Conservation (phyloP, 2,329 filamentous ascomycete species). For the Daldinia sp. region DNA sequence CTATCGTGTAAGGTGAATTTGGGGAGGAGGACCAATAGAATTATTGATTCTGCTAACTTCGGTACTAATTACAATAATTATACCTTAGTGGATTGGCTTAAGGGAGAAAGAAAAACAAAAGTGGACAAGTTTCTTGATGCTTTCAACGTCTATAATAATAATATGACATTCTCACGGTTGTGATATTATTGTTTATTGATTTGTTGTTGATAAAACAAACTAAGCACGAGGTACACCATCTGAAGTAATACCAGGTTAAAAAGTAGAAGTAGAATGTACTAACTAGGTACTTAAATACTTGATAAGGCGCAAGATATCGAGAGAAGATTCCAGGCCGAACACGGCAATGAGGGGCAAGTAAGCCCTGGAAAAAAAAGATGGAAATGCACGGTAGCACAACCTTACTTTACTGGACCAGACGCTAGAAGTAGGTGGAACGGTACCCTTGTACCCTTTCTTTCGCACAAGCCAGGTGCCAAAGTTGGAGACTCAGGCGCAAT, state of each 20-base stretch:
- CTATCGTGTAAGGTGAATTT: slow-evolving; percentile 33
- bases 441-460: slow-evolving; percentile 22
- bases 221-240: too few species aligned
- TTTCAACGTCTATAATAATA: not conserved
- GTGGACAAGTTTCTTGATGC: not conserved
- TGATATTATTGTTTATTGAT: slow-evolving; percentile 4
- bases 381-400: slow-evolving; percentile 10
- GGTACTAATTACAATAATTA: not conserved
- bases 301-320: slow-evolving; percentile 12
- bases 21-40: not conserved
- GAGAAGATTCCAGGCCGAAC: slow-evolving; percentile 38
- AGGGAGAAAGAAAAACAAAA: not conserved
- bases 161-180: too few species aligned
- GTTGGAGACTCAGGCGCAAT: slow-evolving; percentile 33
- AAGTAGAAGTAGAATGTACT: not conserved
- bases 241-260: too few species aligned
- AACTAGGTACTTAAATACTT: slow-evolving; percentile 1
- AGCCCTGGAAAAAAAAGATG: slow-evolving; percentile 21
- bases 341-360: slow-evolving; percentile 37
- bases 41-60: not conserved
- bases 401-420: slow-evolving; percentile 14
- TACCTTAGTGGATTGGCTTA: not conserved
- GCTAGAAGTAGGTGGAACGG: slow-evolving; percentile 16
- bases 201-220: slow-evolving; percentile 1
- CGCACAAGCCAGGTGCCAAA: slow-evolving; percentile 36